These are phyloP conservation scores for Beauveria rudraprayagi DNA, from an alignment of 2,329 filamentous ascomycete genomes.

Conservation along the genomic window DNA sequence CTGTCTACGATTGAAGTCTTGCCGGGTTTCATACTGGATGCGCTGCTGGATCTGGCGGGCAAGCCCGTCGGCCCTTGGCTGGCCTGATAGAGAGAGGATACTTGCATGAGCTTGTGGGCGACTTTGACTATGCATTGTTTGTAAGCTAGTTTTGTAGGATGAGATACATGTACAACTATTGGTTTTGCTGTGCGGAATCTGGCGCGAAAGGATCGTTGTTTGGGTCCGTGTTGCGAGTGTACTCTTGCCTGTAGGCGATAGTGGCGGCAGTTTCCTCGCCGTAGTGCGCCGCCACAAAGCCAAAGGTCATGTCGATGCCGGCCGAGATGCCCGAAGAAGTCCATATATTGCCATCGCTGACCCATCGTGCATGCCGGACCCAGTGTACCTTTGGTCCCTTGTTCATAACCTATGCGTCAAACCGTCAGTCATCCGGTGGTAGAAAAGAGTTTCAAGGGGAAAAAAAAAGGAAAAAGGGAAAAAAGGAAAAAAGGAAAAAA, in stretches of 20 bases:
- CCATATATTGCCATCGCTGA: slow-evolving; percentile 53
- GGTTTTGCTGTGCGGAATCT: background rate
- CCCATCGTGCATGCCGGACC: slow-evolving; percentile 51
- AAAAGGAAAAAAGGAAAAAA: background rate
- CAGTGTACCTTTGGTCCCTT: slow-evolving; percentile 41
- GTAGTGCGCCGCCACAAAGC: slow-evolving; percentile 26
- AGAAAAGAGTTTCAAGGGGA: no score
- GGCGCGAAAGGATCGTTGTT: slow-evolving; percentile 45
- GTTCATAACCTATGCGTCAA: slow-evolving; percentile 23
- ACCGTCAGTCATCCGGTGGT: no score
- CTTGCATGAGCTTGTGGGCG: background rate
- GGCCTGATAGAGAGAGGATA: background rate
- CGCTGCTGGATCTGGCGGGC: slow-evolving; percentile 2
- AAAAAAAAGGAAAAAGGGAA: background rate
- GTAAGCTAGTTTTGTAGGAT: no score
- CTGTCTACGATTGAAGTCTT: background rate
- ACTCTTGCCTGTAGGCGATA: slow-evolving; percentile 48
- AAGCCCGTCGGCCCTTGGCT: background rate
- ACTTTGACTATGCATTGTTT: background rate
- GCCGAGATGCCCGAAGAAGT: slow-evolving; percentile 49
- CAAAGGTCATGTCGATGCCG: slow-evolving; percentile 31
- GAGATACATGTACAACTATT: background rate
- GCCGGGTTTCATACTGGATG: background rate
- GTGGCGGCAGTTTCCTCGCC: slow-evolving; percentile 40
- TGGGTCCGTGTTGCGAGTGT: slow-evolving; percentile 44